These are phyloP conservation scores for Panicum miliaceum DNA, from an alignment of 176 grass and related monocot species.

Conservation along the genomic window DNA sequence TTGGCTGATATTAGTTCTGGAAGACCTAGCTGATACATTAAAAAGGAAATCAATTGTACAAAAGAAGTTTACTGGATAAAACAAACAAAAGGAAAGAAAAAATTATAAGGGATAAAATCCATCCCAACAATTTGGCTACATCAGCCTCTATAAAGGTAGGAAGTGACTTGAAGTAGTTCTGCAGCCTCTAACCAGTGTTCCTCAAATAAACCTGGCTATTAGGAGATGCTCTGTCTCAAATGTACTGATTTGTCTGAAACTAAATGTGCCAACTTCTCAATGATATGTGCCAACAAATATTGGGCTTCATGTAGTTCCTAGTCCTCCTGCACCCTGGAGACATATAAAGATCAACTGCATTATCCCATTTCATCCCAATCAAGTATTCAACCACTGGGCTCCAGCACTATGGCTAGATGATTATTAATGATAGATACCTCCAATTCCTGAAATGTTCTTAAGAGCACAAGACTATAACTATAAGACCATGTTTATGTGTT, in stretches of 20 bases:
- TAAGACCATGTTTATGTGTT: not conserved
- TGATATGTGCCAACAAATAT: not conserved
- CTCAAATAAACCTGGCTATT: conserved; percentile 4
- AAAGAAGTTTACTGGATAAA: conserved; percentile 8
- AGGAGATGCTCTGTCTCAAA: not conserved
- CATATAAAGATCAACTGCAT: not conserved
- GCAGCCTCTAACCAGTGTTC: not conserved
- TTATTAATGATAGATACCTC: not conserved
- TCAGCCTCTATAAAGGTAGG: conserved; percentile 12
- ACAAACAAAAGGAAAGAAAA: not conserved
- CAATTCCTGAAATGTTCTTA: not conserved
- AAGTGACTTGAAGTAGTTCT: conserved; percentile 11
- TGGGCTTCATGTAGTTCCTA: too few relatives aligned
- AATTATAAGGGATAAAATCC: not conserved
- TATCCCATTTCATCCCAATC: conserved; percentile 18
- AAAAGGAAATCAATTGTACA: not conserved
- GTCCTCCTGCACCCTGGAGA: too few relatives aligned
- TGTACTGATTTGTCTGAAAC: not conserved
- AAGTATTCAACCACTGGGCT: not conserved
- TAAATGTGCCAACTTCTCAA: conserved; percentile 22
- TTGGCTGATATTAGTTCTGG: not conserved
- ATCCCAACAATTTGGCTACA: conserved; percentile 12
- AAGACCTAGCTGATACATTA: conserved; percentile 1
- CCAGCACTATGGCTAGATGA: conserved; percentile 14
- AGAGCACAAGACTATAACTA: not conserved